A percentile compares a stretch with the other conserved stretches of the same genome.
These are phyloP conservation scores for Fallopia convolvulus DNA, from an alignment of 148 eudicot species.

Conservation along the genomic window DNA sequence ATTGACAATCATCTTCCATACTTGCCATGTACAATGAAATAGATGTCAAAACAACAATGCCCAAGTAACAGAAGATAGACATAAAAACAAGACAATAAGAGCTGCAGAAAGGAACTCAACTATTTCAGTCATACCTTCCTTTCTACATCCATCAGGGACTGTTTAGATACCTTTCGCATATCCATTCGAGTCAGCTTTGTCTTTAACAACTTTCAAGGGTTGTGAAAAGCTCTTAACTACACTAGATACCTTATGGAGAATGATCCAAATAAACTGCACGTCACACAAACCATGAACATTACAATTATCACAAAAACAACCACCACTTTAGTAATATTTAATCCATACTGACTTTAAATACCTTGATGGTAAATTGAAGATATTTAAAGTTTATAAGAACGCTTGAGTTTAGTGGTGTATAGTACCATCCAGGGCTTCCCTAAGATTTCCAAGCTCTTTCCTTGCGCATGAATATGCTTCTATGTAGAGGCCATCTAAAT, in stretches of 20 bases:
- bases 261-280: constrained; percentile 32
- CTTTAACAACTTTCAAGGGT: constrained; percentile 33
- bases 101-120: constrained; percentile 4
- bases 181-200: constrained; percentile 24
- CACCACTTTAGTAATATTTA: background rate
- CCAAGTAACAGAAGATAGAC: background rate
- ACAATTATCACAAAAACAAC: background rate
- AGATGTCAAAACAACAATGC: background rate
- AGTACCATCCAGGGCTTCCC: constrained; percentile 78
- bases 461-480: constrained; percentile 96
- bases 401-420: background rate
- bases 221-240: constrained; percentile 24
- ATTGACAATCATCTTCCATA: constrained; percentile 77
- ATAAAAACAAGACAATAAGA: background rate
- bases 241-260: constrained; percentile 60
- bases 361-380: background rate
- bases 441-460: constrained; percentile 75
- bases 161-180: constrained; percentile 22
- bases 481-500: constrained; percentile 87
- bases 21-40: constrained; percentile 30
- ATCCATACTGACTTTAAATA: background rate
- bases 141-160: constrained; percentile 34
- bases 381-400: background rate
- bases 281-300: background rate
- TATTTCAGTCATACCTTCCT: constrained; percentile 26